Conservation (phyloP, 495 filamentous ascomycete species). For the Podospora anserina region DNA sequence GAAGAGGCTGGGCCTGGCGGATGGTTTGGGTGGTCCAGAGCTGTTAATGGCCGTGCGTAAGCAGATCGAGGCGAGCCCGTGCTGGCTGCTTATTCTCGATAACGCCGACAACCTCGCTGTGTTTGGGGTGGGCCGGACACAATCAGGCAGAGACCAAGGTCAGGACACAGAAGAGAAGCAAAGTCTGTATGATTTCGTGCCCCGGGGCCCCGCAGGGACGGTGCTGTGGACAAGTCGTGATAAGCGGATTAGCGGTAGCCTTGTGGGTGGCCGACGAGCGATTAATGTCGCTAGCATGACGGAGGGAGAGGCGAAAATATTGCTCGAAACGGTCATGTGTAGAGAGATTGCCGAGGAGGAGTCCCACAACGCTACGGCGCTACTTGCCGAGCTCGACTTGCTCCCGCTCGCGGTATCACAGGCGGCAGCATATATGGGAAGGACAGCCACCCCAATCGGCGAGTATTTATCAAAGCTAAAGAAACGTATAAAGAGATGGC, state of each 20-base stretch:
- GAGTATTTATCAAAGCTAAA: constrained; percentile 21
- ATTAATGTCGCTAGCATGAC: constrained; percentile 23
- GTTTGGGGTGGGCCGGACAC: constrained; percentile 20
- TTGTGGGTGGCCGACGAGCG: constrained; percentile 15
- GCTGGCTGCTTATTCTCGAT: constrained; percentile 40
- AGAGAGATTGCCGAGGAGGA: constrained; percentile 16
- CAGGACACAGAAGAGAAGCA: constrained; percentile 2
- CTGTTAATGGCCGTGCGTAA: constrained; percentile 15
- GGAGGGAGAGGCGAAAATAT: constrained; percentile 12
- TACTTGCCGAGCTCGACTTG: constrained; percentile 26
- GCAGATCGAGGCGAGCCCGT: constrained; percentile 17
- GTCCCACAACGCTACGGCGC: constrained; percentile 7
- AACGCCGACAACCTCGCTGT: constrained; percentile 36
- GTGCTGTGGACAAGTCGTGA: constrained; percentile 36
- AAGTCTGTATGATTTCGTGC: constrained; percentile 12
- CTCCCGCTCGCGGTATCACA: constrained; percentile 34
- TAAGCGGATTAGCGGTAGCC: constrained; percentile 19
- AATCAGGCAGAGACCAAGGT: not conserved
- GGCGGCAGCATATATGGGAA: constrained; percentile 29
- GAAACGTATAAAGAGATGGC: constrained; percentile 14
- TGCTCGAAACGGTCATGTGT: constrained; percentile 17
- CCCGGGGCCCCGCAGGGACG: constrained; percentile 24
- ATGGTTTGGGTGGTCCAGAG: constrained; percentile 10
- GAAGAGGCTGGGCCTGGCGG: constrained; percentile 19
- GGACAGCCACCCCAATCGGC: constrained; percentile 24